These are phyloP conservation scores for Lagerstroemia speciosa DNA, from an alignment of 345 rosid species.

Conservation along the genomic window DNA sequence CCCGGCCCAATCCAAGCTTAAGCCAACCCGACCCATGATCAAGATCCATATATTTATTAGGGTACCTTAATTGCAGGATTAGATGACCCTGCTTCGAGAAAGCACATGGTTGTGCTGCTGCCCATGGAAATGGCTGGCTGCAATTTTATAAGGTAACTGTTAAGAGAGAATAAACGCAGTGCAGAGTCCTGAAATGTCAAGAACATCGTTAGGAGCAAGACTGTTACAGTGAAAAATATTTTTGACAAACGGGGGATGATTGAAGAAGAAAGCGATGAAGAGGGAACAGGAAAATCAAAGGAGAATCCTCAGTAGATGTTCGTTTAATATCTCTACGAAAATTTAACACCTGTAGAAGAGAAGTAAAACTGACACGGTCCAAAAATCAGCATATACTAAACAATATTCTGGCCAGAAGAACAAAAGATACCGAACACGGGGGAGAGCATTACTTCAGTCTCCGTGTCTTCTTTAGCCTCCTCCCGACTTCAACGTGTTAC, in stretches of 20 bases:
- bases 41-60: too few species aligned
- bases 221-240: too few species aligned
- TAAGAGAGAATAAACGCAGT: neutral
- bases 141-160: neutral
- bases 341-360: neutral
- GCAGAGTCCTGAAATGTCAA: neutral
- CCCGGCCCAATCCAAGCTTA: too few species aligned
- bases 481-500: slow-evolving; percentile 44
- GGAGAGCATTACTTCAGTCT: neutral
- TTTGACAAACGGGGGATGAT: too few species aligned
- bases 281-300: neutral
- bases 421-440: neutral
- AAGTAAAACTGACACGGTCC: neutral
- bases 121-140: too few species aligned
- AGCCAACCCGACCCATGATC: too few species aligned
- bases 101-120: neutral
- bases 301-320: neutral
- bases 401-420: neutral
- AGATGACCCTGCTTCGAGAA: neutral
- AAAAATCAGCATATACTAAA: neutral
- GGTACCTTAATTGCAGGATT: neutral
- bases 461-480: slow-evolving; percentile 12
- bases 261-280: neutral
- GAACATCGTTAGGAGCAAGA: neutral
- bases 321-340: neutral